Evolutionary conservation across 2,329 filamentous ascomycete species (phyloP).

Genomic region (Xenoacremonium recifei): DNA sequence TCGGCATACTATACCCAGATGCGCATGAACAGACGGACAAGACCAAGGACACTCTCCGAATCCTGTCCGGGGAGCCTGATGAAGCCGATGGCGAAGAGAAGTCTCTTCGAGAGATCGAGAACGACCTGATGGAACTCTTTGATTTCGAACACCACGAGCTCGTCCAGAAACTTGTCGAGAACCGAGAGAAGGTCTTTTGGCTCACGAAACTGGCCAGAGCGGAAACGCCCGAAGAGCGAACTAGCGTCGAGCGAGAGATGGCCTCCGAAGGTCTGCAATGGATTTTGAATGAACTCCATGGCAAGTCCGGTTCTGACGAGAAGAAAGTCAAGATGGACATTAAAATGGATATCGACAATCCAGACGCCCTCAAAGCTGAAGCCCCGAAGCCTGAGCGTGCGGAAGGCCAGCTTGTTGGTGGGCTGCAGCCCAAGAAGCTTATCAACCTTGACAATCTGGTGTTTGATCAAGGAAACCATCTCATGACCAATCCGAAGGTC

Average conservation of each 20-base stretch:
- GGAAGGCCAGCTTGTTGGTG: slow-evolving; percentile 73
- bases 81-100: slow-evolving; percentile 76
- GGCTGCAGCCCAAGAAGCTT: slow-evolving; percentile 79
- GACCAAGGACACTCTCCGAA: slow-evolving; percentile 77
- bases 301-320: slow-evolving; percentile 61
- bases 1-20: slow-evolving; percentile 84
- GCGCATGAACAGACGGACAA: slow-evolving; percentile 93
- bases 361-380: slow-evolving; percentile 54
- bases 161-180: slow-evolving; percentile 86
- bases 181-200: slow-evolving; percentile 94
- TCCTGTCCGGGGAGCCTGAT: slow-evolving; percentile 73
- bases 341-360: slow-evolving; percentile 90
- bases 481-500: slow-evolving; percentile 99
- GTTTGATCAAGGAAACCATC: slow-evolving; percentile 96
- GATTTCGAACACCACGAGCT: slow-evolving; percentile 95
- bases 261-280: slow-evolving; percentile 79
- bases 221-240: slow-evolving; percentile 73
- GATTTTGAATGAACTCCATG: slow-evolving; percentile 85
- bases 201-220: slow-evolving; percentile 82
- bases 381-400: slow-evolving; percentile 52
- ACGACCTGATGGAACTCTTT: slow-evolving; percentile 97
- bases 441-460: slow-evolving; percentile 95
- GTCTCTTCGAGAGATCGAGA: slow-evolving; percentile 88
- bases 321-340: slow-evolving; percentile 75
- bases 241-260: slow-evolving; percentile 86